Conservation (phyloP, 257 asterid genomes). For the Lycium barbarum region DNA sequence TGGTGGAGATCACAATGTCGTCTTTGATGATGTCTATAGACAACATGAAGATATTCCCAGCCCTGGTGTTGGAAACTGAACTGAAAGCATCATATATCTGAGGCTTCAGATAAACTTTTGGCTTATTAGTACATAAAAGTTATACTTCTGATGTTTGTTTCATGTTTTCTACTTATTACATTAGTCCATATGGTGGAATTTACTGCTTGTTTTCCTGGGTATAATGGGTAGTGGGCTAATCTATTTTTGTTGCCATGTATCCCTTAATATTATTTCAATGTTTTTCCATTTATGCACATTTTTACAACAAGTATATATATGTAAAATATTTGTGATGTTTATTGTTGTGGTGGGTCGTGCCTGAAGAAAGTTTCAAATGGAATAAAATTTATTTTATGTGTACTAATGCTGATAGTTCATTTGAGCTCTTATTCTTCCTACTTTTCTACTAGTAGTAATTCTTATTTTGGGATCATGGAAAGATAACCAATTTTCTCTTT, state of each 20-base stretch:
- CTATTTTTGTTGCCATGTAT: neutral
- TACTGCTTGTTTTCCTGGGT: neutral
- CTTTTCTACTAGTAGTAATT: neutral
- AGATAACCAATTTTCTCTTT: neutral
- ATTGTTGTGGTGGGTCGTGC: neutral
- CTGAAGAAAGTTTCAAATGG: neutral
- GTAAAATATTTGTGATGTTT: neutral
- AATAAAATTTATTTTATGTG: neutral
- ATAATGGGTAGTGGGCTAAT: neutral
- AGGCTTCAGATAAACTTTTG: constrained; percentile 2
- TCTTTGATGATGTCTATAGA: constrained; percentile 17
- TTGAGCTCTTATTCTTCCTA: neutral
- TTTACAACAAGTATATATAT: neutral
- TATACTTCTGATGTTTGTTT: neutral
- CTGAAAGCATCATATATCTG: neutral
- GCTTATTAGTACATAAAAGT: constrained; percentile 4
- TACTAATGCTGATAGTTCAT: neutral
- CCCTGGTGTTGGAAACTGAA: constrained; percentile 29
- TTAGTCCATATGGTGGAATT: neutral
- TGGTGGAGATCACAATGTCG: neutral
- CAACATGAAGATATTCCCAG: constrained; percentile 26
- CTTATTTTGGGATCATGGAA: neutral
- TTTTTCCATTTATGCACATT: neutral
- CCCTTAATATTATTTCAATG: neutral
- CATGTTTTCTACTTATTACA: neutral